Conservation (phyloP, 2,329 filamentous ascomycete species). For the Scedosporium minutisporum region DNA sequence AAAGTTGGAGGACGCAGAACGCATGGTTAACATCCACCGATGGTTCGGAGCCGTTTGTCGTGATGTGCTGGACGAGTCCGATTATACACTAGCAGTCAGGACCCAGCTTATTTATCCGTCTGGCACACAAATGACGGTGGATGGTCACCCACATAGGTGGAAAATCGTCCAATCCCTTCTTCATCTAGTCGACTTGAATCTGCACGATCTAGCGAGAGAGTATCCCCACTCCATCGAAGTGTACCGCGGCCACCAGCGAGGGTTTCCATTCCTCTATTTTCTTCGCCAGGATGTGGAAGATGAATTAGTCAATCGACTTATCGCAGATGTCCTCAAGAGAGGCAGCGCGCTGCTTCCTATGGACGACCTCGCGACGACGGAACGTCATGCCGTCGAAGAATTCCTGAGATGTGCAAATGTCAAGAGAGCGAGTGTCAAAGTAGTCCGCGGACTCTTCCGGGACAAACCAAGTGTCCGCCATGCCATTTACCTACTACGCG, state of each 20-base stretch:
- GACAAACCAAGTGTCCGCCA: constrained; percentile 3
- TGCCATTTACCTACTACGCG: constrained; percentile 47
- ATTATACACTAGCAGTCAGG: constrained; percentile 41
- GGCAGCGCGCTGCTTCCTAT: constrained; percentile 9
- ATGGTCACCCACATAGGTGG: constrained; percentile 46
- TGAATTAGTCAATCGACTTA: constrained; percentile 28
- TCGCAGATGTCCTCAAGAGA: constrained; percentile 28
- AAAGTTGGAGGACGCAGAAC: constrained; percentile 26
- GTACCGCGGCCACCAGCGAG: constrained; percentile 22
- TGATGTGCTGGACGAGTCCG: constrained; percentile 58
- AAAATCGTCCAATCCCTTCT: constrained; percentile 30
- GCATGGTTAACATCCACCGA: constrained; percentile 40
- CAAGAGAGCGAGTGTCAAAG: background rate
- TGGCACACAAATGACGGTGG: constrained; percentile 35
- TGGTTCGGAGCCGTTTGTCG: constrained; percentile 40
- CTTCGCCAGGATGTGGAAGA: constrained; percentile 37
- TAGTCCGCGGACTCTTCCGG: background rate
- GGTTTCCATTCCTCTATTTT: constrained; percentile 44
- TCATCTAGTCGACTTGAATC: constrained; percentile 26
- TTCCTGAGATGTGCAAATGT: background rate
- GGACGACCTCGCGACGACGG: background rate
- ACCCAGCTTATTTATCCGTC: constrained; percentile 50
- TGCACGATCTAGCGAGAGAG: constrained; percentile 22
- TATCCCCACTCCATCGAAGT: constrained; percentile 26
- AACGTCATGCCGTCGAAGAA: background rate